Evolutionary conservation across 805 yeast genomes (phyloP).

Genomic region (Isabelozyma heimii): DNA sequence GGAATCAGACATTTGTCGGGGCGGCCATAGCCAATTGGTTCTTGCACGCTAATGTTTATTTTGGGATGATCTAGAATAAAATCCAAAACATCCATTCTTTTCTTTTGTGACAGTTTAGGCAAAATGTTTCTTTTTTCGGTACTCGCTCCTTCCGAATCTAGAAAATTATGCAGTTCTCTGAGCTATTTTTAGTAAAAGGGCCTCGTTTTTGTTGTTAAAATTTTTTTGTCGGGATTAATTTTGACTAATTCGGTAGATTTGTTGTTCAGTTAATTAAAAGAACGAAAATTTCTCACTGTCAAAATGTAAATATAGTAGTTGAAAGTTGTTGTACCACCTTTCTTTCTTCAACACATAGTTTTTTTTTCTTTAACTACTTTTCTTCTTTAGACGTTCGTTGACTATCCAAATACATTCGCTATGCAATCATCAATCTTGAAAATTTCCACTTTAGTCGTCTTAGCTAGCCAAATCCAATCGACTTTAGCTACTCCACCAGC

Average conservation of each 20-base stretch:
- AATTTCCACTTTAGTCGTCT: constrained; percentile 24
- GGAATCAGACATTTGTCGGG: not conserved
- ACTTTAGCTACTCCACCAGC: constrained; percentile 83
- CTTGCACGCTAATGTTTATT: not conserved
- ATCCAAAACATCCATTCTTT: not conserved
- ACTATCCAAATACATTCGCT: constrained; percentile 2
- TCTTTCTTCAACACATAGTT: not conserved
- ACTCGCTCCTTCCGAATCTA: not conserved
- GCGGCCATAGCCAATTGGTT: not conserved
- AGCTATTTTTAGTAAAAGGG: not conserved
- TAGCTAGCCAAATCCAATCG: constrained; percentile 41
- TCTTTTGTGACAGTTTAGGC: not conserved
- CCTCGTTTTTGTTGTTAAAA: not conserved
- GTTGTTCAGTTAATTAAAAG: not conserved
- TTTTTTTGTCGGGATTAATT: not conserved
- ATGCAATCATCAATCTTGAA: constrained; percentile 13
- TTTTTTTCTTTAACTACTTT: not conserved
- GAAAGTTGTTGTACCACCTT: not conserved
- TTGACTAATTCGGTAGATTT: not conserved
- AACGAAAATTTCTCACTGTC: not conserved
- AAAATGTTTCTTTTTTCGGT: not conserved
- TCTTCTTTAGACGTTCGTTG: not conserved
- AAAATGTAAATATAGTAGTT: not conserved
- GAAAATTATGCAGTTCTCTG: not conserved
- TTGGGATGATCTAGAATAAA: not conserved